These are phyloP conservation scores for Xylaria sp. DNA, from an alignment of 2,329 filamentous ascomycete genomes.

Conservation along the genomic window DNA sequence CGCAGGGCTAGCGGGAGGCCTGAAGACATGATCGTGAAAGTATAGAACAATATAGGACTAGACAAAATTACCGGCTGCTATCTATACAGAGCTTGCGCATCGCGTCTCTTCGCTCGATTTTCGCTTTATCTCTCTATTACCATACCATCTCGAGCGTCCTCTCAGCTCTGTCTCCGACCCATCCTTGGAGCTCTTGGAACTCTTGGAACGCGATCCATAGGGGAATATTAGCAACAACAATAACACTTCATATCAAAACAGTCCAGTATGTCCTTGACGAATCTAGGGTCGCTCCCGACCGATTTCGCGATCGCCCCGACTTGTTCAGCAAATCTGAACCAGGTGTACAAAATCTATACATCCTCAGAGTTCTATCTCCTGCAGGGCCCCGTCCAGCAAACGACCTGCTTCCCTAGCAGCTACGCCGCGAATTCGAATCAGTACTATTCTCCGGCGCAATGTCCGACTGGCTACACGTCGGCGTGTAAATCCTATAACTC, in stretches of 20 bases:
- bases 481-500: constrained; percentile 21
- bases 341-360: constrained; percentile 18
- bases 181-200: not conserved
- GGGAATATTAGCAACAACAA: not conserved
- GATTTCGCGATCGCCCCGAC: constrained; percentile 3
- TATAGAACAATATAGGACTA: no score
- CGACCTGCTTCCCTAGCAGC: constrained; percentile 30
- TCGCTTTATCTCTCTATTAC: not conserved
- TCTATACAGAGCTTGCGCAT: not conserved
- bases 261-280: constrained; percentile 12
- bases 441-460: constrained; percentile 31
- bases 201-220: not conserved
- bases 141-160: not conserved
- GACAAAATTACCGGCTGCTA: not conserved
- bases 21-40: no score
- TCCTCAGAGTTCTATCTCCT: constrained; percentile 21
- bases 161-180: not conserved
- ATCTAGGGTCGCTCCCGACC: constrained; percentile 23
- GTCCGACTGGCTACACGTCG: constrained; percentile 30
- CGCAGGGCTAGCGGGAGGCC: no score
- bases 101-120: not conserved
- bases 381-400: constrained; percentile 22
- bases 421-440: constrained; percentile 20
- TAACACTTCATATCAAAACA: no score
- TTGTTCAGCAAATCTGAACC: not conserved